Base-by-base conservation (phyloP, 1,284 basidiomycete genomes). In the Malassezia japonica region DNA sequence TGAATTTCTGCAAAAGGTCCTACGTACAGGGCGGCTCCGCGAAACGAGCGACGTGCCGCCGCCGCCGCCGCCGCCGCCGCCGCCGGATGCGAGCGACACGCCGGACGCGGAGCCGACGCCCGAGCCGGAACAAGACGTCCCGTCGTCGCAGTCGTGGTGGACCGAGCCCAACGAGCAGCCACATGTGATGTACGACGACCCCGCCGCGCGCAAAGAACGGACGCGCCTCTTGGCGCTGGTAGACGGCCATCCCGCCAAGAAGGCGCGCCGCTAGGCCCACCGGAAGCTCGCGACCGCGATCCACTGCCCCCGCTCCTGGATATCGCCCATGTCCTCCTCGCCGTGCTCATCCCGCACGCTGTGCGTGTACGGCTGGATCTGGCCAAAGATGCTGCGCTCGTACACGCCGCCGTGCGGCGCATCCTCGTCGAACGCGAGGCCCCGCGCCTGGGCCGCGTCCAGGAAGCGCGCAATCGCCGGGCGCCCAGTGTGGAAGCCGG, bases 401-500 rank as follows among this genome's bases (percentile, higher is more conserved):
- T 62, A 64, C 4, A 65, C 34, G 4, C 65, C 65, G 21, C 59
- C 58, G 12, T 48, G 56, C 21, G 20, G 31, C 4, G 39, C 32
- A 35, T 67, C 65, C 2, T 58, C 56, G 13, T 21, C 38, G 18
- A 9, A 27, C 2, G 60, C 44, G 12, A 65, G 57, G 0, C 54
- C 60, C n/a, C 31, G 29, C 18, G n/a, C 32, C 4, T 37, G 18
- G 6, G 37, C 59, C 1, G 44, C 29, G 1, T 35, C 35, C 16
- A 67, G 61, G 46, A 67, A 70, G 13, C 63, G 54, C n/a, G 57
- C 32, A 6, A 65, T 61, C 2, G 65, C 67, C 2, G 63, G 61
- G n/a, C 59, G 49, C 4, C 67, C 67, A 0, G 67, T 70, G 46
- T 70, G 67, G 24, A 67, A 70, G 33, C 67, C 67, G 1, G 63